These are phyloP conservation scores for Linum trigynum DNA, from an alignment of 345 rosid species.

Conservation along the genomic window DNA sequence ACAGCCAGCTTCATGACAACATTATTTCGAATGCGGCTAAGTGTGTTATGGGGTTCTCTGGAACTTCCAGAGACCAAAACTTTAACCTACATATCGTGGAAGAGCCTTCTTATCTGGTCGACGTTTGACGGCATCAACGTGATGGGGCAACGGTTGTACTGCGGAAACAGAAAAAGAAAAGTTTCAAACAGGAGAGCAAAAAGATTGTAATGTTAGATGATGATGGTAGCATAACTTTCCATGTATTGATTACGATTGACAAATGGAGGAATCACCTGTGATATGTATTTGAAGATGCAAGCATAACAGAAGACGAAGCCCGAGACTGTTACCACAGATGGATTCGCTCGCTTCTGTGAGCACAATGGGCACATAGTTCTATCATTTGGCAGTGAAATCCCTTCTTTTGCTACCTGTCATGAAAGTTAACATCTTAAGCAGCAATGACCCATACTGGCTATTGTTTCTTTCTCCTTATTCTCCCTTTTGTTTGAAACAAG, in stretches of 20 bases:
- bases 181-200: constrained; percentile 2
- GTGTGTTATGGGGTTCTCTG: neutral
- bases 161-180: constrained; percentile 10
- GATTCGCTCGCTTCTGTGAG: constrained; percentile 89
- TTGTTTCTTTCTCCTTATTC: too few species aligned
- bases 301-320: constrained; percentile 97
- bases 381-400: constrained; percentile 70
- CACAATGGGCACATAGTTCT: constrained; percentile 81
- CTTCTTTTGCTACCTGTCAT: constrained; percentile 71
- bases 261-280: constrained; percentile 54
- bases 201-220: neutral
- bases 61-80: neutral
- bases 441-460: too few species aligned
- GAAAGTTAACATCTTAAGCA: neutral
- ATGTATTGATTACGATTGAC: too few species aligned
- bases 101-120: constrained; percentile 87
- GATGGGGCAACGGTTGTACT: constrained; percentile 90
- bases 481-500: neutral
- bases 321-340: constrained; percentile 81
- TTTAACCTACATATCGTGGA: constrained; percentile 58
- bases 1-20: neutral
- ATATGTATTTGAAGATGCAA: constrained; percentile 81
- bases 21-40: neutral
- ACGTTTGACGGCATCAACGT: constrained; percentile 68
- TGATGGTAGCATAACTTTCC: too few species aligned